Base-by-base conservation (phyloP, 1,284 basidiomycete genomes). In the Chiua sp. region DNA sequence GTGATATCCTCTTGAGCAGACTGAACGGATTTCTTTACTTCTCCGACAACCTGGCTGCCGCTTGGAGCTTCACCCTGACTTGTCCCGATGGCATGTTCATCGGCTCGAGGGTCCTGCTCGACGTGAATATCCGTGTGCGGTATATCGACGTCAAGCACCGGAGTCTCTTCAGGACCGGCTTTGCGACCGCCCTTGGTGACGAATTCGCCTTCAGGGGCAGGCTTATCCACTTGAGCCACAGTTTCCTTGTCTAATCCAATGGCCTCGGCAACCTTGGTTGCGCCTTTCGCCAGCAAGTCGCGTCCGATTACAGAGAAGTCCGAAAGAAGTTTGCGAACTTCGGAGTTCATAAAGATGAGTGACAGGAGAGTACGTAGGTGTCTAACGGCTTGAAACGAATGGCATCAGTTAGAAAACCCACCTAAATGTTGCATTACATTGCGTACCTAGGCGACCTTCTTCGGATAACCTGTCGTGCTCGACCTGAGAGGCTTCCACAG, bases 301-400 rank as follows among this genome's bases (percentile, higher is more conserved):
- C 94, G 91, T 1, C 93, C 94, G 60, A 96, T 88, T 63, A 93
- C 74, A 32, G 87, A 87, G 66, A 94, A 86, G 76, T 97, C 94
- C 39, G 85, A 85, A 57, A 95, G 75, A 55, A 96, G 88, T 77
- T 98, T 98, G 71, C 94, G 91, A 44, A 93, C 90, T 78, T 98
- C 96, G 1, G 89, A 90, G 79, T 97, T 98, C 73, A 94, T 96
- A 65, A 94, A 80, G 69, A 98, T 83, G 66, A 98, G 89, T 26
- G 84, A 85, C 56, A 92, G 78, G 53, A 98, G 83, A 0, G 93
- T 94, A 63, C 93, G 90, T n/a, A 98, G 83, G 75, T 98, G 92
- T 59, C 84, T 82, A 50, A 90, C 85, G 20, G 93, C 94, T 90
- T 58, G 13, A 18, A 33, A 33, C 15, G 1, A n/a, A 44, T 7